Base-by-base conservation (phyloP, 1,284 basidiomycete genomes). In the Stereum hirsutum region DNA sequence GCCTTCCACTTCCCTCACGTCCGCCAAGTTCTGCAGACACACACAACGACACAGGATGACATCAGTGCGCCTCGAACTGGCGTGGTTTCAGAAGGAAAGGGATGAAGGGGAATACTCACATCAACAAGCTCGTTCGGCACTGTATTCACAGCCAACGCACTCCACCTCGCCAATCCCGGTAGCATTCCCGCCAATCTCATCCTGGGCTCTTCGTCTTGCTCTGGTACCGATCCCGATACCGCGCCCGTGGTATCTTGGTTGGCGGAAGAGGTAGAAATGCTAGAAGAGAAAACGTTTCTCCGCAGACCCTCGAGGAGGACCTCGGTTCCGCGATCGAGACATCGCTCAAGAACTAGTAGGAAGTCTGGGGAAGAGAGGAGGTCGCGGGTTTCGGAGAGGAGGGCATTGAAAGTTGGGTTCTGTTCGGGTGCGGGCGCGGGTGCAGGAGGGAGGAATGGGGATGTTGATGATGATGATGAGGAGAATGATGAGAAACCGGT, bases 121-220 rank as follows among this genome's bases (percentile, higher is more conserved):
- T 93, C 89, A 21, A 91, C 75, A 52, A 91, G 68, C 59, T 88
- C 85, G 61, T 90, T 93, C 19, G 89, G 88, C 36, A 86, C 59
- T 7, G 75, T 76, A 44, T 81, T 74, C 42, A 90, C 59, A 27
- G 84, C 82, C 36, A 80, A 51, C 49, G 79, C 75, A 54, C 81
- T 83, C 81, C 89, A 89, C 46, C 78, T 68, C 39, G 86, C 78
- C 31, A 93, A 64, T 1, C 80, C 81, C 4, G 89, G 91, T 17
- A 94, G 65, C 47, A 93, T 61, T 11, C 78, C 77, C 15, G 89
- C 91, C 5, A 92, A 60, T 33, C 81, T 65, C 17, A 86, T 67
- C 50, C 72, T 66, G 45, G 72, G 61, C 36, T 72, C 73, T 30
- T 58, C 68, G 35, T 60, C 55, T 37, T 49, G 49, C 26, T 45